phyloP scores from a whole-genome alignment of 31 red algal species.

The Asparagopsis taxiformis region DNA sequence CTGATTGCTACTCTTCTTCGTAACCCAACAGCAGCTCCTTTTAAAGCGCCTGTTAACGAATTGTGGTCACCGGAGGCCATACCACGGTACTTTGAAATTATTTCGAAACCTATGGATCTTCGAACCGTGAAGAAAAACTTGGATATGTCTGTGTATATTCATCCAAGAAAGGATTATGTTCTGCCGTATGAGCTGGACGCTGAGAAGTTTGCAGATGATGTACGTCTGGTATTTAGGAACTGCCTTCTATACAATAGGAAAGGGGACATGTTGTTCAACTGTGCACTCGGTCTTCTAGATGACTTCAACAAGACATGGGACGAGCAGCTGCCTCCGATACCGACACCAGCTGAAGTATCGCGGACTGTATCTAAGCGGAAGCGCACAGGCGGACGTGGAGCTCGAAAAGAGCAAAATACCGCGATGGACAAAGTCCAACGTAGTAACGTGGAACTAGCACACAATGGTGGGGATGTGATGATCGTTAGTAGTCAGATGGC shows the following conservation, averaged over 20 bases:
- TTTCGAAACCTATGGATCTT: constrained; percentile 94
- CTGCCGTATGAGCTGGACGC: constrained; percentile 46
- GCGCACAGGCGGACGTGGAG: constrained; percentile 4
- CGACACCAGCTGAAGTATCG: constrained; percentile 9
- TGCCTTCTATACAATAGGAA: constrained; percentile 88
- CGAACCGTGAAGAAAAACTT: constrained; percentile 83
- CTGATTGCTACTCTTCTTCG: constrained; percentile 62
- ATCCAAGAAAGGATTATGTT: constrained; percentile 17
- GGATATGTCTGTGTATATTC: constrained; percentile 74
- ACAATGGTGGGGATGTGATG: background rate
- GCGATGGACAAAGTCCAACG: background rate
- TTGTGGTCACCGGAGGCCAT: constrained; percentile 84
- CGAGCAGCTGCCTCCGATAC: constrained; percentile 33
- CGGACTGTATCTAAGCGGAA: constrained; percentile 8
- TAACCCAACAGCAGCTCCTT: constrained; percentile 45
- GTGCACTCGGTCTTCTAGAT: constrained; percentile 58
- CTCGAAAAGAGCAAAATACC: background rate
- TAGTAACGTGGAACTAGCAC: background rate
- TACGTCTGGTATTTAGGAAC: constrained; percentile 90
- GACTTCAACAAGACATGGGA: constrained; percentile 63
- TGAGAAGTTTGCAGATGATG: constrained; percentile 53
- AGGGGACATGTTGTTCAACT: constrained; percentile 63
- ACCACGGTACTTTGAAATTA: constrained; percentile 83
- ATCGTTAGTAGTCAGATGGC: constrained; percentile 1
- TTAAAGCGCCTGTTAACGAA: constrained; percentile 84